These are phyloP conservation scores for Mycosphaerelloides madeirae DNA, from an alignment of 2,329 filamentous ascomycete genomes.

Conservation along the genomic window DNA sequence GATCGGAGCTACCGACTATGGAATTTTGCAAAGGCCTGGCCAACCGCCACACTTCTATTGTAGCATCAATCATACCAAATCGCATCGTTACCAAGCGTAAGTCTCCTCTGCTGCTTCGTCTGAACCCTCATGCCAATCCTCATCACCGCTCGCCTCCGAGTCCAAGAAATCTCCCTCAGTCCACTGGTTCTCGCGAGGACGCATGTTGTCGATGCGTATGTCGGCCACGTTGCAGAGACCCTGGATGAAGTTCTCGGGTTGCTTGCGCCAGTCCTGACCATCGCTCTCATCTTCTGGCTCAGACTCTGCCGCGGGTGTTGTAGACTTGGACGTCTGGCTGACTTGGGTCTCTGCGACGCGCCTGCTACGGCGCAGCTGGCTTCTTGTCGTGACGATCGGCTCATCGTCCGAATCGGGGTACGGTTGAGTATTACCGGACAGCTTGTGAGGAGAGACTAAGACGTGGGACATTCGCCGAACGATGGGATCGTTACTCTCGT, in stretches of 20 bases:
- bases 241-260: slow-evolving; percentile 48
- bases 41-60: no score
- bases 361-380: slow-evolving; percentile 26
- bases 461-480: slow-evolving; percentile 23
- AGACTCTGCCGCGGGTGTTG: slow-evolving; percentile 19
- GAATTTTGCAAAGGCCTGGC: no score
- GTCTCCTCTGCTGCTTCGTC: slow-evolving; percentile 45
- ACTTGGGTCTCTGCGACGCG: slow-evolving; percentile 25
- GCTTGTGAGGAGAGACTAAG: slow-evolving; percentile 23
- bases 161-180: slow-evolving; percentile 69
- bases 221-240: slow-evolving; percentile 67
- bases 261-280: slow-evolving; percentile 30
- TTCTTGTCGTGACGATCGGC: slow-evolving; percentile 5
- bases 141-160: slow-evolving; percentile 53
- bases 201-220: slow-evolving; percentile 70
- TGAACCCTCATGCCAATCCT: slow-evolving; percentile 55
- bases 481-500: slow-evolving; percentile 10
- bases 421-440: slow-evolving; percentile 22
- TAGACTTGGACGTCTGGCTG: slow-evolving; percentile 16
- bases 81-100: slow-evolving; percentile 34
- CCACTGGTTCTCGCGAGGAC: slow-evolving; percentile 63
- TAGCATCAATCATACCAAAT: no score
- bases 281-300: slow-evolving; percentile 31
- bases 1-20: no score
- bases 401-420: slow-evolving; percentile 19